Evolutionary conservation across 495 filamentous ascomycete species (phyloP), one percentile per base, ranked within the genome.

Genomic region (Neurospora discreta): DNA sequence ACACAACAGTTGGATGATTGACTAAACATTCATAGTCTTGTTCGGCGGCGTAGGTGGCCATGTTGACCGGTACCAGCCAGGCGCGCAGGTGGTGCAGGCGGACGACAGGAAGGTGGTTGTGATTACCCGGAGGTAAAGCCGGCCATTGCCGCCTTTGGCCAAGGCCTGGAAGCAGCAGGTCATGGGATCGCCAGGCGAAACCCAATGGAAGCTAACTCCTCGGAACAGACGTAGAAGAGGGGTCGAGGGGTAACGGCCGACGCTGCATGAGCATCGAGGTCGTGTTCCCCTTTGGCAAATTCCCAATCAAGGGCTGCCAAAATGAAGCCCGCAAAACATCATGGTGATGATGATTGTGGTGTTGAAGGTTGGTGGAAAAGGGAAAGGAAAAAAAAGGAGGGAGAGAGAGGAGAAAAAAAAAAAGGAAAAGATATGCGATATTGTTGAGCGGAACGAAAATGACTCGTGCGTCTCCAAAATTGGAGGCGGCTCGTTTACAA

Each of bases 71-170:
- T 18, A 65, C 52, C 52, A 65, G 23, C 46, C 11, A 58, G 46
- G 20, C 46, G 46, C 46, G 11, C 5, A 58, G 11, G 26, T 58
- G 69, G 23, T 39, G 71, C 15, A n/a, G 65, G 18, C 33, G 60
- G 60, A 41, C 43, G 65, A 68, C 23, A 72, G 67, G 73, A 67
- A 46, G 46, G 39, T 46, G 58, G 68, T 71, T 71, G 69, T 71
- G 52, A 39, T 69, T 60, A 72, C 46, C 71, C 68, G 70, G 70
- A 38, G 6, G 70, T 60, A 76, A 72, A 80, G 80, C 80, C 80
- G 80, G 69, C 74, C 78, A 81, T 81, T 81, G 80, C 80, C 80
- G 80, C 41, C 42, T 67, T 36, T 69, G 69, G 71, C 76, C 73
- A 75, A 70, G 70, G 58, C n/a, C 30, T 16, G 5, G 68, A 72